Base-by-base conservation (phyloP, 139 green algal genomes). In the Pleodorina starrii region DNA sequence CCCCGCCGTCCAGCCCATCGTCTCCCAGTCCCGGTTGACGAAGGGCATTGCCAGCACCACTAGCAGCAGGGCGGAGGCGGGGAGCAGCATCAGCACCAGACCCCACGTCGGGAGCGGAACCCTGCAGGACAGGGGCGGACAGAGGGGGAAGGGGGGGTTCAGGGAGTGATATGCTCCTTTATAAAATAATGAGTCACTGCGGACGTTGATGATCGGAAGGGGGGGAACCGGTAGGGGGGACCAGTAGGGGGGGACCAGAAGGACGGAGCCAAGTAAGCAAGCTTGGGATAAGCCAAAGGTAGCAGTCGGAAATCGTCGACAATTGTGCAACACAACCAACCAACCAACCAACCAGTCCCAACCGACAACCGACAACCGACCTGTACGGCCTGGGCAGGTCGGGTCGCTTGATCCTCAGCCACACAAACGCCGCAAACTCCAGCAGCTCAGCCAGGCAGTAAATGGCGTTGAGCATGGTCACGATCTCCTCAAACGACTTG, bases 381-480 rank as follows among this genome's bases (percentile, higher is more conserved):
- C 76, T 95, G 92, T 95, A 97, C 5, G 95, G 94, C 21, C 96
- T 91, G 10, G 86, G 84, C 40, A 98, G 93, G 46, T 95, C 48
- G 1, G 96, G 96, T 29, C 83, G 69, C 59, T 89, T 95, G 81
- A 98, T 89, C 23, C 97, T 93, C 86, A 99, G 92, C 93, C 91
- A 94, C 32, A 99, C 83, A 78, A 98, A 99, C 12, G 97, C 98
- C 35, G 91, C 93, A 93, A 99, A 99, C 96, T 99, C 97, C 72
- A 99, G 94, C 82, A 99, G 92, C 94, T 98, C 95, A 19, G 95
- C 97, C 66, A 99, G 85, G 94, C 97, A 99, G 93, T 99, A 99
- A 63, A 98, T 93, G 54, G 97, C 95, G 94, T 99, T 99, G 27
- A 99, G 94, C 84, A 99, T 92, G 90, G 98, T 93, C 76, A 99